A percentile compares a stretch with the other conserved stretches of the same genome.
Conservation (phyloP, 257 asterid species). For the Solanum verrucosum region DNA sequence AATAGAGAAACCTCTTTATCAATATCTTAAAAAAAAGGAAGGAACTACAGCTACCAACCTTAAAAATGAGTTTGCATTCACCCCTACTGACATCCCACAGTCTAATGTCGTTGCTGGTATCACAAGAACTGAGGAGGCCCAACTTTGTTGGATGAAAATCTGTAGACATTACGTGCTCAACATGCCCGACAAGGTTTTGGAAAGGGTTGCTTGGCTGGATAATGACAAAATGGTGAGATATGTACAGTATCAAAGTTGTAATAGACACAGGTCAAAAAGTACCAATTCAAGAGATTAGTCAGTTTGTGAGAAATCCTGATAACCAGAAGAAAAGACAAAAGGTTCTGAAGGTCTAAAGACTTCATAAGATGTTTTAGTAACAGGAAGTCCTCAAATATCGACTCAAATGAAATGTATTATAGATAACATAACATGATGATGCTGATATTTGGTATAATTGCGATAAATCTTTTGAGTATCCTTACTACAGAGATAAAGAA, state of each 20-base stretch:
- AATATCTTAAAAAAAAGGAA: not conserved
- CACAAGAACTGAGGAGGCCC: slow-evolving; percentile 34
- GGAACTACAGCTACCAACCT: slow-evolving; percentile 16
- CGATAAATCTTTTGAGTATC: not conserved
- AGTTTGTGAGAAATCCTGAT: not conserved
- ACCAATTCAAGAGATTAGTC: not conserved
- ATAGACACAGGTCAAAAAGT: not conserved
- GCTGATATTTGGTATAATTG: not conserved
- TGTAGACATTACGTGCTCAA: slow-evolving; percentile 28
- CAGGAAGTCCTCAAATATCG: not conserved
- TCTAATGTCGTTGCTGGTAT: slow-evolving; percentile 23
- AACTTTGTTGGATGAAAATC: slow-evolving; percentile 34
- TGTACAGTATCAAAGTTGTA: not conserved
- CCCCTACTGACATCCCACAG: slow-evolving; percentile 25
- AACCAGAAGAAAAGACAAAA: not conserved
- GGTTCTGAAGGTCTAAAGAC: not conserved
- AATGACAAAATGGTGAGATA: not conserved
- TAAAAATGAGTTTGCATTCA: slow-evolving; percentile 14
- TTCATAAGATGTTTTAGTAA: not conserved
- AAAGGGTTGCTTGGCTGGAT: slow-evolving; percentile 14
- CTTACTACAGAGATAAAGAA: not conserved
- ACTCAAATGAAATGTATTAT: not conserved
- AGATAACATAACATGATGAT: not conserved
- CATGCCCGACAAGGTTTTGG: slow-evolving; percentile 28
- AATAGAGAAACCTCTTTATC: not conserved